phyloP scores from a whole-genome alignment of 2,329 filamentous ascomycete genomes.

The Emergomyces orientalis region DNA sequence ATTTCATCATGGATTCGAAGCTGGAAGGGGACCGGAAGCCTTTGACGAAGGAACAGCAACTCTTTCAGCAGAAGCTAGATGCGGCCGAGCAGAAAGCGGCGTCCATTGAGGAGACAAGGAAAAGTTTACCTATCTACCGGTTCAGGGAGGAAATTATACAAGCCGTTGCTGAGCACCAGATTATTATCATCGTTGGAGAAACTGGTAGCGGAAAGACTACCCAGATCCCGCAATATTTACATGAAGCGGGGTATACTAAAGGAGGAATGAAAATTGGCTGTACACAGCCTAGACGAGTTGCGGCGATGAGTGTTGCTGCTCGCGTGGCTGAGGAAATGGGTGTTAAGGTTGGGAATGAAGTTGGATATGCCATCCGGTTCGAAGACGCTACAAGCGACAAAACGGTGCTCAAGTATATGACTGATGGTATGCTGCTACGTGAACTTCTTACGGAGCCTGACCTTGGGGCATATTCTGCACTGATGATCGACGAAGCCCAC shows the following conservation, averaged over 20 bases:
- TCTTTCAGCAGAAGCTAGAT: conserved; percentile 71
- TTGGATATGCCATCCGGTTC: conserved; percentile 91
- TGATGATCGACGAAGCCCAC: conserved; percentile 98
- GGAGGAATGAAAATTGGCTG: conserved; percentile 77
- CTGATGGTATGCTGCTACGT: conserved; percentile 86
- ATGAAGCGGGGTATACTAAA: conserved; percentile 84
- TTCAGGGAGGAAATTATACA: conserved; percentile 78
- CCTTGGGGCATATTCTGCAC: conserved; percentile 67
- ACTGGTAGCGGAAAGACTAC: conserved; percentile 95
- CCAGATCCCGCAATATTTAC: conserved; percentile 84
- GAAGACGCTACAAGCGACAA: conserved; percentile 88
- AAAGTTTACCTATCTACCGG: conserved; percentile 79
- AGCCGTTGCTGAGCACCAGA: conserved; percentile 77
- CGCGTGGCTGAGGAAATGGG: conserved; percentile 93
- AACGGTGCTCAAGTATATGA: conserved; percentile 91
- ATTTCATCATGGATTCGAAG: conserved; percentile 68
- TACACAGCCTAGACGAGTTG: conserved; percentile 89
- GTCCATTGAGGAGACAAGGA: conserved; percentile 83
- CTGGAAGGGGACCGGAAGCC: conserved; percentile 62
- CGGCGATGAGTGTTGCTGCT: conserved; percentile 93
- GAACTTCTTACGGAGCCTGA: conserved; percentile 86
- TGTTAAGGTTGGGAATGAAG: conserved; percentile 79
- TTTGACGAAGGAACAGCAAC: conserved; percentile 67
- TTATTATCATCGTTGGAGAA: conserved; percentile 86
- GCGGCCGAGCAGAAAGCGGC: conserved; percentile 81